phyloP scores from a whole-genome alignment of 768 basidiomycete genomes.

The Fibroporia radiculosa region DNA sequence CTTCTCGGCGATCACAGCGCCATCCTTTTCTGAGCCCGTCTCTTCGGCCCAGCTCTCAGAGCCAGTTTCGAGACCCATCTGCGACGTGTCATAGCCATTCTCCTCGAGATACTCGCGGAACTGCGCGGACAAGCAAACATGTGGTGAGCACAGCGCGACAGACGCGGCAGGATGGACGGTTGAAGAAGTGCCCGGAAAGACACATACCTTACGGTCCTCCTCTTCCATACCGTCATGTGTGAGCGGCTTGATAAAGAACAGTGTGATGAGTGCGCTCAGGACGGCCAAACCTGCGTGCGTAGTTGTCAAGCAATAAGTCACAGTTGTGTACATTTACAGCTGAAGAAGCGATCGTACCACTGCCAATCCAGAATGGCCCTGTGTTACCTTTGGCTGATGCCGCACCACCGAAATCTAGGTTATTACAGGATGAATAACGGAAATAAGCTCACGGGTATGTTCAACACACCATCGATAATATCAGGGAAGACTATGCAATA shows the following conservation, averaged over 20 bases:
- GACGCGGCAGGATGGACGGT: no score
- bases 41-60: background rate
- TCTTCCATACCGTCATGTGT: constrained; percentile 69
- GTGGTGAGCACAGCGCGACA: background rate
- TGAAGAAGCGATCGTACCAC: no score
- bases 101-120: constrained; percentile 79
- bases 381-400: constrained; percentile 54
- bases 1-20: no score
- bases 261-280: constrained; percentile 64
- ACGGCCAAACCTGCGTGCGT: constrained; percentile 53
- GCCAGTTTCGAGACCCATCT: constrained; percentile 46
- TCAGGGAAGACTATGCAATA: constrained; percentile 47
- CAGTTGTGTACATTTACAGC: no score
- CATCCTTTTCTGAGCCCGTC: background rate
- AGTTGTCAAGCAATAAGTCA: background rate
- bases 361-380: constrained; percentile 85
- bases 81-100: constrained; percentile 71
- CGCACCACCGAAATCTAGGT: constrained; percentile 53
- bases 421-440: background rate
- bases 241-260: constrained; percentile 69
- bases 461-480: constrained; percentile 47
- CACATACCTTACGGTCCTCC: constrained; percentile 59
- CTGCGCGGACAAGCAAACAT: constrained; percentile 20
- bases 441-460: background rate
- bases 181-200: no score